phyloP scores from a whole-genome alignment of 106 monocot species.

The Posidonia australis region DNA sequence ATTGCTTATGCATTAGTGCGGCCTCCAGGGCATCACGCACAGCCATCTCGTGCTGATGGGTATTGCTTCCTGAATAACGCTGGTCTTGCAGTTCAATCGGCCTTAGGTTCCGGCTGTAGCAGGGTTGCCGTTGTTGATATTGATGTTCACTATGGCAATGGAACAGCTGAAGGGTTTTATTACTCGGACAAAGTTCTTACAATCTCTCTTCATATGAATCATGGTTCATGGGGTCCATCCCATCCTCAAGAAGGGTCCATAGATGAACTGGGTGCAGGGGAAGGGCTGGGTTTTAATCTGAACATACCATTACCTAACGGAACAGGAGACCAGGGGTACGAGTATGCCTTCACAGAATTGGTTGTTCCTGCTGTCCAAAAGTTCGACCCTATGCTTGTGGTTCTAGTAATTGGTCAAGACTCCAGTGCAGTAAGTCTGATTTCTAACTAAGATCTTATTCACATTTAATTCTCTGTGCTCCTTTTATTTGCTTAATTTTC shows the following conservation, averaged over 20 bases:
- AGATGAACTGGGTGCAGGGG: conserved; percentile 58
- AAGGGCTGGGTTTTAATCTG: conserved; percentile 72
- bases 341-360: conserved; percentile 64
- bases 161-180: conserved; percentile 93
- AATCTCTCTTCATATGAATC: conserved; percentile 88
- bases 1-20: conserved; percentile 81
- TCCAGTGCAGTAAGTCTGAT: conserved; percentile 67
- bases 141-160: conserved; percentile 95
- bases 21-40: conserved; percentile 94
- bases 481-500: too few relatives aligned
- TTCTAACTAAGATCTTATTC: not conserved
- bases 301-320: conserved; percentile 96
- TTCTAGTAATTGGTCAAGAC: conserved; percentile 77
- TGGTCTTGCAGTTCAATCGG: conserved; percentile 62
- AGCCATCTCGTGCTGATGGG: conserved; percentile 78
- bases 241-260: conserved; percentile 73
- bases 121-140: conserved; percentile 61
- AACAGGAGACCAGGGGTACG: conserved; percentile 70
- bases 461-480: not conserved
- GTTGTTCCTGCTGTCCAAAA: conserved; percentile 61
- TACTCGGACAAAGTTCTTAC: conserved; percentile 55
- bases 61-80: conserved; percentile 96
- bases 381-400: conserved; percentile 46
- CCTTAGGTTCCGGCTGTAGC: conserved; percentile 44
- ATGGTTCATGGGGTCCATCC: conserved; percentile 86